These are phyloP conservation scores for Nemania sp. DNA, from an alignment of 2,329 filamentous ascomycete genomes.

Conservation along the genomic window DNA sequence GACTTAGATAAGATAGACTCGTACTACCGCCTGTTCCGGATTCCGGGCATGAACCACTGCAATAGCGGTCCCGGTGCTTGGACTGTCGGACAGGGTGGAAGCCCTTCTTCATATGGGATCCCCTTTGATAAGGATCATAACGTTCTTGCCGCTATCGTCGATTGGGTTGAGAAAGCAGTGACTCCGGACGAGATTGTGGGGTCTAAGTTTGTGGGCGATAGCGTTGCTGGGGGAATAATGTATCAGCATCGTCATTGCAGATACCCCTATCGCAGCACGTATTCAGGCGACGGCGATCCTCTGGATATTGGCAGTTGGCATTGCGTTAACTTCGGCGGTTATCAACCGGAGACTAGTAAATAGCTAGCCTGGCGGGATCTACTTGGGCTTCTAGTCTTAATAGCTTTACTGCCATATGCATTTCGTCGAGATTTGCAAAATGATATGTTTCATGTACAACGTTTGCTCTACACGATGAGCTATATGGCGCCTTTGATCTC, in stretches of 20 bases:
- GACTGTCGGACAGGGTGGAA: constrained; percentile 46
- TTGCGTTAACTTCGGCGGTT: constrained; percentile 40
- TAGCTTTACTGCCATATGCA: no score
- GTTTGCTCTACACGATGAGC: no score
- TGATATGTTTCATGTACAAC: no score
- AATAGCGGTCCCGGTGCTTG: constrained; percentile 60
- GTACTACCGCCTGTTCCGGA: constrained; percentile 59
- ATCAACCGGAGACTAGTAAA: not conserved
- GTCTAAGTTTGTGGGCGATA: constrained; percentile 51
- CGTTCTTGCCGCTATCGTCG: constrained; percentile 60
- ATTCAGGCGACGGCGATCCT: constrained; percentile 48
- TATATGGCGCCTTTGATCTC: no score
- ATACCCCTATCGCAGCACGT: constrained; percentile 52
- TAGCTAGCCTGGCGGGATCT: not conserved
- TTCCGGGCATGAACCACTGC: constrained; percentile 63
- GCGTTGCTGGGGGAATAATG: constrained; percentile 42
- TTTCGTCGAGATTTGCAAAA: no score
- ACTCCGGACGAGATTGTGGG: constrained; percentile 57
- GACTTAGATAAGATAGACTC: constrained; percentile 31
- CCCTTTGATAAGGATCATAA: constrained; percentile 56
- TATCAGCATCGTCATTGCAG: constrained; percentile 53
- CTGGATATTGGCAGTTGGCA: constrained; percentile 48
- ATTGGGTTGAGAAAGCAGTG: constrained; percentile 60
- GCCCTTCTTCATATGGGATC: constrained; percentile 37
- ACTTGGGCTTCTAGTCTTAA: no score